Evolutionary conservation across 1,284 basidiomycete genomes (phyloP), one percentile per base, ranked within the genome.

Genomic region (Phellopilus nigrolimitatus): DNA sequence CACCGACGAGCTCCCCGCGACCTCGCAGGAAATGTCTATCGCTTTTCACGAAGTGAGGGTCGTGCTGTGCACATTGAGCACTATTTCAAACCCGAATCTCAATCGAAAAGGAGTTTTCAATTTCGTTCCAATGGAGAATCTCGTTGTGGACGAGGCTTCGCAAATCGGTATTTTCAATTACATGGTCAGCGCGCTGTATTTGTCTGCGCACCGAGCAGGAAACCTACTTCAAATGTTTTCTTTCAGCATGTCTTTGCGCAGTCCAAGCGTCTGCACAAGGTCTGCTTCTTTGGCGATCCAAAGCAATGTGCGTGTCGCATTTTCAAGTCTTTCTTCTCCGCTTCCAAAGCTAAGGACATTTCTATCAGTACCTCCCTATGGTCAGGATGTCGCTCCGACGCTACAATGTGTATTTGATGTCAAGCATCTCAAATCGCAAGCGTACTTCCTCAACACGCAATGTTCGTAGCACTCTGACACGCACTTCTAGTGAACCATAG

Each of bases 91-190:
- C 47, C 69, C 68, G 2, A 57, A 49, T 1, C 52, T 76, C 31
- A 56, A 64, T 2, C 47, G 56, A 1, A 60, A 61, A 24, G 64
- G 68, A 0, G 52, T 70, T 3, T 71, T 68, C 56, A 44, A 60
- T 0, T 45, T 68, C 5, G 60, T 74, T 2, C 73, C 72, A 1
- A 57, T 74, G 9, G 62, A 65, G 24, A 61, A 64, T 17, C 63
- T 77, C 1, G 65, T 78, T 22, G 61, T 77, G 15, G 74, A 77
- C 51, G 75, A 78, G 57, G 74, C 74, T 0, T 74, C 72, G 0
- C 75, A 76, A 49, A 76, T 77, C 17, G 68, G 70, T 25, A 59
- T 67, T 4, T 69, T 68, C 30, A 72, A 75, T 36, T 77, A 69
- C 53, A 57, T 76, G 64, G 73, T 73, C 21, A 31, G 64, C 54